Evolutionary conservation across 2,329 filamentous ascomycete genomes (phyloP), one percentile per base, ranked within the genome.

Genomic region (Tolypocladium ophioglossoides): DNA sequence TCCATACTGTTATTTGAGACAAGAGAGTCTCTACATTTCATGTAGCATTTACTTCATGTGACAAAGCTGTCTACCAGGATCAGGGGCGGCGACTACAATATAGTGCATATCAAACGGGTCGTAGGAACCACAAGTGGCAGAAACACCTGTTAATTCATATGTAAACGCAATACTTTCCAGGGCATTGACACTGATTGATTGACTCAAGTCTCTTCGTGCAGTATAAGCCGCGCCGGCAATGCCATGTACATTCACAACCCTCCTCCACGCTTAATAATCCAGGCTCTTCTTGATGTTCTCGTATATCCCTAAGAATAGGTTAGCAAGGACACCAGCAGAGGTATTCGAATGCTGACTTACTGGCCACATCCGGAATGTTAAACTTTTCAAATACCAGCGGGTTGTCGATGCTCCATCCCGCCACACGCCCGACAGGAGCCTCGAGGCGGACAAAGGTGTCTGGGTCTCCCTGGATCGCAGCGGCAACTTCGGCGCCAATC

Each of bases 371-470:
- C 0, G 91, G 91, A 54, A 95, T 76, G 66, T 91, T 85, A 59
- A 89, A 89, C 65, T 78, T 83, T 70, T 96, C 91, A 70, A 83
- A 96, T 38, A 86, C 68, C 64, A 96, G 70, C 0, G 89, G 87
- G 35, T 84, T 85, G 67, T 92, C 91, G 52, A 88, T 91, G 66
- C 86, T 89, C 88, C 89, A 95, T n/a, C 91, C 91, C 4, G 89
- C 88, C 6, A 96, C 85, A 51, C 91, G 80, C 59, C 85, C 82
- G 9, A 96, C 88, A 0, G 91, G 91, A 6, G 91, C 91, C 65
- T 96, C 91, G 32, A 96, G 72, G 4, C 85, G 78, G 58, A 94
- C 68, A 66, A 96, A 96, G 0, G 90, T 92, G 32, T 79, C 75
- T 0, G 72, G 67, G 54, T 87, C 84, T 61, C 94, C 89, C 68